Evolutionary conservation across 2,329 filamentous ascomycete species (phyloP), one percentile per base, ranked within the genome.

Genomic region (Mycogone perniciosa): DNA sequence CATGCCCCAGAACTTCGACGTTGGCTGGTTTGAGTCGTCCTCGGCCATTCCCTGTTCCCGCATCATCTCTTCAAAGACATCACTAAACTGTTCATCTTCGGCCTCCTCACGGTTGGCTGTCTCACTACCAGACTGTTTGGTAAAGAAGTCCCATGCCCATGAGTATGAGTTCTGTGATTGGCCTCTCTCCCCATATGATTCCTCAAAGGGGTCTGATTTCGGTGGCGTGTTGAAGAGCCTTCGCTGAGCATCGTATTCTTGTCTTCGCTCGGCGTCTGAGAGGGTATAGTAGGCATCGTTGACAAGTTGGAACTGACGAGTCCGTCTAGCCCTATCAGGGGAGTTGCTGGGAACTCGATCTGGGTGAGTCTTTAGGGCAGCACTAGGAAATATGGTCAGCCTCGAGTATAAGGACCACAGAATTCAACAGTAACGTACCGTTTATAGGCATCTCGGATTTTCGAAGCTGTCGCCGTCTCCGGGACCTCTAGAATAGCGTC

Each of bases 401-500:
- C 4, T 26, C 20, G 38, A 49, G 20, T 5, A 35, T 20, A 35
- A 4, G 5, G 20, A 49, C 11, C 43, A 6, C 5, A 30, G 13
- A 29, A n/a, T n/a, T 7, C 31, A 27, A n/a, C 35, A 7, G 35
- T 10, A 7, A 42, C 66, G 47, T 63, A 88, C 86, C 86, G 86
- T 68, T 99, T 99, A 76, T 97, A 99, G 46, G 91, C 93, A 76
- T 89, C 87, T 60, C 92, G 87, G 64, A 99, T 85, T 67, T 97
- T 87, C 62, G 90, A 83, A 53, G 84, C 81, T 0, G 83, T 86
- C 33, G 92, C 90, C 59, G 79, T 85, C 34, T 88, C 79, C 46
- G 84, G 66, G 54, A 96, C 70, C 56, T 86, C 86, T 45, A 96
- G 83, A 57, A 87, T 79, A 46, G 79, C 82, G 71, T 92, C 88